phyloP scores from a whole-genome alignment of 345 rosid genomes.

The Hypericum androsaemum region DNA sequence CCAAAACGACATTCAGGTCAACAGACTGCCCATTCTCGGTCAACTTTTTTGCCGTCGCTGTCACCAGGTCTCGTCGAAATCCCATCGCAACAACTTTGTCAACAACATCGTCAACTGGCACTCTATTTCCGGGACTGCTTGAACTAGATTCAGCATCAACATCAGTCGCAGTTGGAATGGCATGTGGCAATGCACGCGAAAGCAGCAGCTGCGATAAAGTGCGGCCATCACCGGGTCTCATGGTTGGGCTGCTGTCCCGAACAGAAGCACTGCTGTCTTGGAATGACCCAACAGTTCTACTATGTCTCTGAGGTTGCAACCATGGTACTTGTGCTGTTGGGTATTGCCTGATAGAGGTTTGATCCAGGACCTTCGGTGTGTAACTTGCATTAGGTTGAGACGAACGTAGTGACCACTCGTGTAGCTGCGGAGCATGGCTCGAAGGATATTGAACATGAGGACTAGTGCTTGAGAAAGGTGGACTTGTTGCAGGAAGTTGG shows the following conservation, averaged over 20 bases:
- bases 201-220: conserved; percentile 25
- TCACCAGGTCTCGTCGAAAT: conserved; percentile 50
- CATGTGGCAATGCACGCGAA: conserved; percentile 33
- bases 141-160: conserved; percentile 23
- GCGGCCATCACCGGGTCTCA: conserved; percentile 11
- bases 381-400: conserved; percentile 14
- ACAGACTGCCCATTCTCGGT: conserved; percentile 37
- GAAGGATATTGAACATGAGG: conserved; percentile 11
- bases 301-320: conserved; percentile 6
- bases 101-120: conserved; percentile 30
- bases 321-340: conserved; percentile 8
- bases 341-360: conserved; percentile 13
- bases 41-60: conserved; percentile 36
- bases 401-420: conserved; percentile 11
- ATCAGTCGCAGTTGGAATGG: conserved; percentile 40
- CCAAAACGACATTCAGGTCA: conserved; percentile 43
- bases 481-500: conserved; percentile 19
- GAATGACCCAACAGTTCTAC: conserved; percentile 8
- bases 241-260: conserved; percentile 10
- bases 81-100: conserved; percentile 55
- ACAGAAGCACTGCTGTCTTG: conserved; percentile 13
- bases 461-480: conserved; percentile 12
- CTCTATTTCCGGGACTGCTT: conserved; percentile 18
- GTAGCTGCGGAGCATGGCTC: conserved; percentile 11
- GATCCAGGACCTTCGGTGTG: conserved; percentile 17